Conservation (phyloP, 306 rosid genomes). For the Quercus bicolor region DNA sequence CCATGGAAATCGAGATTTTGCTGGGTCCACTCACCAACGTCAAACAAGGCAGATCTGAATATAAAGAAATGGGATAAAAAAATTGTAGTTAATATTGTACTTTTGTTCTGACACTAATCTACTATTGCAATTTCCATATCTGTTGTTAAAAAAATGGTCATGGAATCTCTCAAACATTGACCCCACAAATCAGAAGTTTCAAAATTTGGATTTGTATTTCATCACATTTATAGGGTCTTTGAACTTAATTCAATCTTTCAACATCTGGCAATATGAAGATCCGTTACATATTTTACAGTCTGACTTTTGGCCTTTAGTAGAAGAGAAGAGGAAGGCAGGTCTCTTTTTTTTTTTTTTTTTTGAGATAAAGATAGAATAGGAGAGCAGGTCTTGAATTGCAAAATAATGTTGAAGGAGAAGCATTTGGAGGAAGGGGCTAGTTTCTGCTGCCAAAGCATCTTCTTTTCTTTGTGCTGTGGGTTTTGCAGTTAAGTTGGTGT, state of each 20-base stretch:
- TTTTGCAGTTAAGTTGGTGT: background rate
- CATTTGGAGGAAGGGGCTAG: background rate
- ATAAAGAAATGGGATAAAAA: background rate
- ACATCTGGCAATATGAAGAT: background rate
- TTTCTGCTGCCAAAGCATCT: background rate
- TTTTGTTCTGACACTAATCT: background rate
- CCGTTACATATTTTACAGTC: background rate
- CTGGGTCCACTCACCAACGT: too few relatives aligned
- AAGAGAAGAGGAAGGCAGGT: background rate
- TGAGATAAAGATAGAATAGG: too few relatives aligned
- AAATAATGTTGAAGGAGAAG: background rate
- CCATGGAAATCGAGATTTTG: background rate
- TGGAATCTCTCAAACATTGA: background rate
- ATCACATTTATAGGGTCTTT: too few relatives aligned
- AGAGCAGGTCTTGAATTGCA: background rate
- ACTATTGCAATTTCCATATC: background rate
- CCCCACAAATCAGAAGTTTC: background rate
- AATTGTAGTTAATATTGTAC: too few relatives aligned
- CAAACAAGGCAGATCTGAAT: background rate
- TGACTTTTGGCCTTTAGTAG: background rate
- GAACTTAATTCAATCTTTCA: background rate
- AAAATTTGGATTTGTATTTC: background rate
- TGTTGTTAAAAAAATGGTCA: background rate
- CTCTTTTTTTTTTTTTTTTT: too few relatives aligned
- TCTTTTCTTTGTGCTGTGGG: background rate